Evolutionary conservation across 2,329 filamentous ascomycete species (phyloP).

Genomic region (Talaromyces sp.): DNA sequence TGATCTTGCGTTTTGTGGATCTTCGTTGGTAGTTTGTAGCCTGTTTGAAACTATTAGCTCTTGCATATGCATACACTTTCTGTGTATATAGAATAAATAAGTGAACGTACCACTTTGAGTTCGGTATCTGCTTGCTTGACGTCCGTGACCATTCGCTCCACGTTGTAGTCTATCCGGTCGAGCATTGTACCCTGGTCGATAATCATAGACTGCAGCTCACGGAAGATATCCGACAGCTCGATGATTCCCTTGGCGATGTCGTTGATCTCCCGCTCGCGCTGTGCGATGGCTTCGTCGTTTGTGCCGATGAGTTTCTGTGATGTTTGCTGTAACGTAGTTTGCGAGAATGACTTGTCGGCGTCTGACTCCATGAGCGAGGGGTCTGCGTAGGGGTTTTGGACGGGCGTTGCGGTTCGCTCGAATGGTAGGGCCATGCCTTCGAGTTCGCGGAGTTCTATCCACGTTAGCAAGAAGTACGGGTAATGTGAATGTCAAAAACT

Average conservation of each 20-base stretch:
- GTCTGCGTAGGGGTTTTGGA: constrained; percentile 66
- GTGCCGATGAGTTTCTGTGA: constrained; percentile 51
- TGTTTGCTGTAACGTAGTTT: constrained; percentile 78
- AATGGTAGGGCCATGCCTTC: constrained; percentile 54
- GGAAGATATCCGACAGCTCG: constrained; percentile 91
- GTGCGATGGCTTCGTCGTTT: constrained; percentile 78
- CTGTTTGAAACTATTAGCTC: constrained; percentile 17
- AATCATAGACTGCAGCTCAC: constrained; percentile 92
- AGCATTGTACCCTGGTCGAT: constrained; percentile 88
- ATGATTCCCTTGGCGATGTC: constrained; percentile 98
- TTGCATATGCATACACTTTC: not conserved
- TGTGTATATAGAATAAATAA: not conserved
- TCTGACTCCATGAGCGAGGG: constrained; percentile 90
- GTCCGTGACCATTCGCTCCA: constrained; percentile 89
- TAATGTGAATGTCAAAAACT: constrained; percentile 13
- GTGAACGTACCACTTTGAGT: constrained; percentile 60
- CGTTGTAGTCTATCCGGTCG: constrained; percentile 95
- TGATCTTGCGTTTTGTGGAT: constrained; percentile 85
- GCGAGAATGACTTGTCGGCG: constrained; percentile 84
- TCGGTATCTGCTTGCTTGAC: constrained; percentile 92
- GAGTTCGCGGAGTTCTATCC: constrained; percentile 67
- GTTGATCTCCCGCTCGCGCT: constrained; percentile 93
- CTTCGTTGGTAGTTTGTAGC: constrained; percentile 83
- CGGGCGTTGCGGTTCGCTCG: constrained; percentile 44
- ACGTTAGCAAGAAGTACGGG: not conserved